These are phyloP conservation scores for Immersiporthe knoxdaviesiana DNA, from an alignment of 2,329 filamentous ascomycete species.

Conservation along the genomic window DNA sequence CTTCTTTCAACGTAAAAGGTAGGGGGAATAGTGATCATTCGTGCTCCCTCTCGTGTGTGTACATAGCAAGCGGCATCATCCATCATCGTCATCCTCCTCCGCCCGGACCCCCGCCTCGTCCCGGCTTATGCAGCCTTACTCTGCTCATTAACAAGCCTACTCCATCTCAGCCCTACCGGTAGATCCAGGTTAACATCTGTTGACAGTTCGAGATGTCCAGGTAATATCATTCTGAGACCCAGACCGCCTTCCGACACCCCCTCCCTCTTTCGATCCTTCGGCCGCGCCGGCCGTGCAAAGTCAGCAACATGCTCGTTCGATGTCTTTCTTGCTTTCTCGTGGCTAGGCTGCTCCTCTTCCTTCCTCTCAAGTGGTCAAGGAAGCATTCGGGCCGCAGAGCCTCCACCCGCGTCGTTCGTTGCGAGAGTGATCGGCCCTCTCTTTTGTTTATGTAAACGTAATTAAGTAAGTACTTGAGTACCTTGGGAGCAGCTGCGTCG, in stretches of 20 bases:
- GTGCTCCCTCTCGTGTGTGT: neutral
- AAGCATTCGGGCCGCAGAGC: constrained; percentile 7
- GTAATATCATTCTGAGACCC: neutral
- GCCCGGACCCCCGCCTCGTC: neutral
- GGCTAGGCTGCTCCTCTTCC: neutral
- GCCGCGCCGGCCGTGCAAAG: constrained; percentile 11
- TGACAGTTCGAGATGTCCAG: neutral
- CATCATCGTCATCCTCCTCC: too few species aligned
- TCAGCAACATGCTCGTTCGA: constrained; percentile 18
- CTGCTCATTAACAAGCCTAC: neutral
- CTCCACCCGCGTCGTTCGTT: constrained; percentile 2
- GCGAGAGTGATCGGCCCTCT: neutral
- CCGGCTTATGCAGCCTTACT: neutral
- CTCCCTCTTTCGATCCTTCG: neutral
- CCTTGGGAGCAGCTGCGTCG: neutral
- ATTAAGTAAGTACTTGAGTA: neutral
- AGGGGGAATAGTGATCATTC: neutral
- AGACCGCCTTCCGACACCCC: neutral
- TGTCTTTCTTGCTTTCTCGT: neutral
- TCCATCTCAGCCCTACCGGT: neutral
- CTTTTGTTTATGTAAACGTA: neutral
- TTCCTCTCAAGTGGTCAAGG: neutral
- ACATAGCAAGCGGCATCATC: neutral
- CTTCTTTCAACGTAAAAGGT: neutral
- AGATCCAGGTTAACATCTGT: neutral